Evolutionary conservation across 805 yeast genomes (phyloP), one percentile per base, ranked within the genome.

Genomic region (Ogataea pignaliae): DNA sequence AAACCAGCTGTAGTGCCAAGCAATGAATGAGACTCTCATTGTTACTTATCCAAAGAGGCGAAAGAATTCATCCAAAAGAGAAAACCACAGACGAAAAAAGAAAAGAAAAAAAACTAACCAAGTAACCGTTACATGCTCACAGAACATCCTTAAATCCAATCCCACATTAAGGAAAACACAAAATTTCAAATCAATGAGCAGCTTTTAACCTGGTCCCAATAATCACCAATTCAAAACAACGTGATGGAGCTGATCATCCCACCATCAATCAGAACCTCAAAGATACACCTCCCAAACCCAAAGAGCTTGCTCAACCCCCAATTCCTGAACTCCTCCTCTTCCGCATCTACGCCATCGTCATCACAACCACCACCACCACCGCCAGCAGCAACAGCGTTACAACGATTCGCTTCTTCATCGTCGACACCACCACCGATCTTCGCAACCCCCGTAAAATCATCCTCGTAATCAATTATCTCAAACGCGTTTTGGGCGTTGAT

Each of bases 281-380:
- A 63, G 7, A 63, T 46, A 28, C 60, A 52, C 13, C 52, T 47
- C 3, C 53, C 45, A 39, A 54, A 49, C 3, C 58, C 56, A 37
- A 56, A 54, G 26, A 64, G 47, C 40, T 64, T 61, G 13, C 64
- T 57, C 34, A 63, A 47, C 3, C 69, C 69, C 70, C 69, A 66
- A 36, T 58, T 56, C 33, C 62, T 59, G 31, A 54, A 47, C 31
- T 59, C 59, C 6, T 56, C 54, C 17, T 40, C 44, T 14, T 21
- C 39, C 16, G 32, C 46, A 29, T 41, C 37, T 16, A 17, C 21
- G 32, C 15, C 40, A 12, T 43, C 31, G 18, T 46, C 41, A 42
- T 34, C 34, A 10, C 17, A 15, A 18, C 33, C 13, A 10, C 29
- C 34, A 17, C n/a, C n/a, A 12, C 29, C 34, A 21, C 37, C 35